Evolutionary conservation across 495 filamentous ascomycete species (phyloP).

Genomic region (Durotheca rogersii): DNA sequence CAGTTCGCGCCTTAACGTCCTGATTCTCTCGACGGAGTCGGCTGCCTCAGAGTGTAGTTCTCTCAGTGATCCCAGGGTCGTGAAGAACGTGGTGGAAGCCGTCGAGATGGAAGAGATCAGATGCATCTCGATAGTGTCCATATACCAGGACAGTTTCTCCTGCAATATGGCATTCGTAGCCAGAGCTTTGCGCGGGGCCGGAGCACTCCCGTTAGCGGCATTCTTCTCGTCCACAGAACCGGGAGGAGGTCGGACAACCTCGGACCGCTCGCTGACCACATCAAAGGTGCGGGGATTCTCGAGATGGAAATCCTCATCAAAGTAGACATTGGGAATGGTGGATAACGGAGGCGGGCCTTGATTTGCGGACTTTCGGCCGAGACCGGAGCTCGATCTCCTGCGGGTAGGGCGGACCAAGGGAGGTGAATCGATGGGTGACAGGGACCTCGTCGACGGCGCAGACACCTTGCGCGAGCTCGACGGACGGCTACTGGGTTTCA

Average conservation of each 20-base stretch:
- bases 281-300: conserved; percentile 97
- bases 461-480: conserved; percentile 46
- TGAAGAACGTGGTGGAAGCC: conserved; percentile 95
- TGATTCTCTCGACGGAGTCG: conserved; percentile 86
- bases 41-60: conserved; percentile 91
- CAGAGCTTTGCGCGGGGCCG: conserved; percentile 76
- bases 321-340: conserved; percentile 90
- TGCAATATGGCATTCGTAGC: conserved; percentile 98
- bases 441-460: conserved; percentile 47
- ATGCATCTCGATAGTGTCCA: conserved; percentile 98
- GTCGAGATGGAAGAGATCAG: conserved; percentile 94
- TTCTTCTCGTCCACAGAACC: conserved; percentile 57
- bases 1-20: conserved; percentile 74
- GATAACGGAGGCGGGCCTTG: conserved; percentile 81
- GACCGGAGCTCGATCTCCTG: conserved; percentile 52
- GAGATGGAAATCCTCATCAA: conserved; percentile 91
- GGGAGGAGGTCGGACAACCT: conserved; percentile 73
- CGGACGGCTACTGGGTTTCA: conserved; percentile 44
- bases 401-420: conserved; percentile 39
- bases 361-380: conserved; percentile 46
- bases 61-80: conserved; percentile 83
- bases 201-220: conserved; percentile 60
- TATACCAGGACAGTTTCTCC: conserved; percentile 99
- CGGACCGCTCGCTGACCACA: conserved; percentile 92
- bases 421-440: conserved; percentile 54